Evolutionary conservation across 495 filamentous ascomycete genomes (phyloP).

Genomic region (Penicillium malachiteum): DNA sequence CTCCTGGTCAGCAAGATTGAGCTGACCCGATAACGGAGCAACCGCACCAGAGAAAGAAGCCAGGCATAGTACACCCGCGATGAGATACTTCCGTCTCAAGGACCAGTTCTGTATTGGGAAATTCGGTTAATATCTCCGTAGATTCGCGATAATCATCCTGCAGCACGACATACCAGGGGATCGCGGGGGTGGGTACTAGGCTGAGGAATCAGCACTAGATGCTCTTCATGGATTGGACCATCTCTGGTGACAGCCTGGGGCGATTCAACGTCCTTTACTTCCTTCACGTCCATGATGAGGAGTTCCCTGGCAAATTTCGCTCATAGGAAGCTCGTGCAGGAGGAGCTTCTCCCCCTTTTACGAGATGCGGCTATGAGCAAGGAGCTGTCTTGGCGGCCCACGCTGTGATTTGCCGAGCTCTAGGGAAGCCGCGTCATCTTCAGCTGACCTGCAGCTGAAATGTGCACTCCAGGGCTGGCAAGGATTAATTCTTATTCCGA

Average conservation of each 20-base stretch:
- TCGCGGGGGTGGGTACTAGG: constrained; percentile 47
- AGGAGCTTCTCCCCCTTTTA: background rate
- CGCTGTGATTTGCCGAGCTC: background rate
- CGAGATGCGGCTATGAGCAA: background rate
- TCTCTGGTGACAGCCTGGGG: background rate
- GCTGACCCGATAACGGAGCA: constrained; percentile 33
- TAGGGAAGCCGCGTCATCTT: background rate
- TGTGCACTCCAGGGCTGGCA: background rate
- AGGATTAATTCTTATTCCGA: background rate
- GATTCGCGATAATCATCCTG: background rate
- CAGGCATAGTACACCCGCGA: constrained; percentile 32
- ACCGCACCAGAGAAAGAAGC: constrained; percentile 31
- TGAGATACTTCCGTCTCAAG: constrained; percentile 40
- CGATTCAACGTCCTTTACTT: constrained; percentile 12
- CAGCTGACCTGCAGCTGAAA: background rate
- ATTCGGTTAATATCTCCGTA: background rate
- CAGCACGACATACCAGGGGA: constrained; percentile 34
- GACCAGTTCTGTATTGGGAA: constrained; percentile 42
- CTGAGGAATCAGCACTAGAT: constrained; percentile 47
- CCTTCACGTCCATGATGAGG: constrained; percentile 11
- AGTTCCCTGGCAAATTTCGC: background rate
- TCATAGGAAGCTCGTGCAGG: background rate
- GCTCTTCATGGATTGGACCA: constrained; percentile 2
- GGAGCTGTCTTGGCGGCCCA: background rate
- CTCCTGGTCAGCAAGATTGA: constrained; percentile 32